Conservation (phyloP, 169 alveolate species). For the Plasmodium coatneyi region DNA sequence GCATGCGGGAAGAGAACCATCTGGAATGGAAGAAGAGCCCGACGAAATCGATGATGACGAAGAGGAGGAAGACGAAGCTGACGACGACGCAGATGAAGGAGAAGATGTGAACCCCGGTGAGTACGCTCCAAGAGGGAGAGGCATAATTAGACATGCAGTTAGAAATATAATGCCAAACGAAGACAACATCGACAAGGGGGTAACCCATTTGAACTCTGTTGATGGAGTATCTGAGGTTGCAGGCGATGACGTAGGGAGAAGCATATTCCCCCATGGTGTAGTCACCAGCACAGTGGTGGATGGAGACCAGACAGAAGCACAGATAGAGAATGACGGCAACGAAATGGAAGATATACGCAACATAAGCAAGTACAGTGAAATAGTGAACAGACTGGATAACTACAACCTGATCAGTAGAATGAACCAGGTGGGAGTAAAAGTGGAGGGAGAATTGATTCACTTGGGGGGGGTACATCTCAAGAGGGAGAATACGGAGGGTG, state of each 20-base stretch:
- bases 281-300: neutral
- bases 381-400: neutral
- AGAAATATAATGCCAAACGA: neutral
- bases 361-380: constrained; percentile 34
- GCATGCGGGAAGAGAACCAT: neutral
- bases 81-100: neutral
- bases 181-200: neutral
- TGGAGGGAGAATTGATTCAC: neutral
- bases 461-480: constrained; percentile 17
- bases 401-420: neutral
- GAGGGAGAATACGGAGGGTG: constrained; percentile 9
- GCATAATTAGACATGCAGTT: neutral
- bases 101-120: neutral
- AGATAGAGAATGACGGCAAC: neutral
- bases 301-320: neutral
- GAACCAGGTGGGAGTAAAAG: neutral
- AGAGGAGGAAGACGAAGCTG: neutral
- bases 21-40: neutral
- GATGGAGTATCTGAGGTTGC: neutral
- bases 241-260: neutral
- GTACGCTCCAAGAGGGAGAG: neutral
- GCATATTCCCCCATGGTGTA: neutral
- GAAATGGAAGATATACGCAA: constrained; percentile 12
- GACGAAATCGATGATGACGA: neutral
- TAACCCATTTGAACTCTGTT: neutral